Conservation (phyloP, 352 stramenopile genomes). For the Saprolegnia parasitica region DNA sequence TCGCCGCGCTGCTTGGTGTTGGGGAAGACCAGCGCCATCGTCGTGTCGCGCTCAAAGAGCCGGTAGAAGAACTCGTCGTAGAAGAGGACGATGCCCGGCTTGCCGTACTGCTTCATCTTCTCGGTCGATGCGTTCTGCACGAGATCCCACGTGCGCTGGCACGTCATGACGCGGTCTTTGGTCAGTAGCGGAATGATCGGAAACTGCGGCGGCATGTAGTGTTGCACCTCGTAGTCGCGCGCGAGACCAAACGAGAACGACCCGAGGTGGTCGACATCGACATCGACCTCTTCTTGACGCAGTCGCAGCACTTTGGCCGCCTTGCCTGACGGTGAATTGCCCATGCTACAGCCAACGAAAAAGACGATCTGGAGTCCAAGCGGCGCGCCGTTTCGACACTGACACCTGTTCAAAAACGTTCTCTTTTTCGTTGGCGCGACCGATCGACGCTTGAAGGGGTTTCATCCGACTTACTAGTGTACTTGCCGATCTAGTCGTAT, state of each 20-base stretch:
- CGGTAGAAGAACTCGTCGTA: conserved; percentile 31
- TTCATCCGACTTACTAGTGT: no score
- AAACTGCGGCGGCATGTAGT: conserved; percentile 30
- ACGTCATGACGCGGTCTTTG: conserved; percentile 2
- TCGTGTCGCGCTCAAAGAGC: conserved; percentile 20
- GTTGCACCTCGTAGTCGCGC: conserved; percentile 20
- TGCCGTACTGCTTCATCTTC: conserved; percentile 29
- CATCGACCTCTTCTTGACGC: not conserved
- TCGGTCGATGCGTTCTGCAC: conserved; percentile 21
- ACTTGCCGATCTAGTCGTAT: no score
- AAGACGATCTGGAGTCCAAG: not conserved
- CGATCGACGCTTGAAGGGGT: no score
- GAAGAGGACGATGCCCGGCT: conserved; percentile 28
- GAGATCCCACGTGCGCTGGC: conserved; percentile 20
- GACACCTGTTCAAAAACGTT: not conserved
- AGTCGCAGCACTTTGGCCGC: conserved; percentile 2
- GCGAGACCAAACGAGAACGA: conserved; percentile 25
- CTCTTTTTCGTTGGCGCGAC: not conserved
- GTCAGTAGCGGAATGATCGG: conserved; percentile 19
- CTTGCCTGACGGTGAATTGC: not conserved
- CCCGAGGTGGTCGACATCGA: conserved; percentile 11
- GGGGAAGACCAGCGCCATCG: conserved; percentile 14
- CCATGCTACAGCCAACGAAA: not conserved
- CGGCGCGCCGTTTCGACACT: not conserved
- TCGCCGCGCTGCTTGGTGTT: conserved; percentile 26